Base-by-base conservation (phyloP, 495 filamentous ascomycete genomes). In the Chaetomium tenue region DNA sequence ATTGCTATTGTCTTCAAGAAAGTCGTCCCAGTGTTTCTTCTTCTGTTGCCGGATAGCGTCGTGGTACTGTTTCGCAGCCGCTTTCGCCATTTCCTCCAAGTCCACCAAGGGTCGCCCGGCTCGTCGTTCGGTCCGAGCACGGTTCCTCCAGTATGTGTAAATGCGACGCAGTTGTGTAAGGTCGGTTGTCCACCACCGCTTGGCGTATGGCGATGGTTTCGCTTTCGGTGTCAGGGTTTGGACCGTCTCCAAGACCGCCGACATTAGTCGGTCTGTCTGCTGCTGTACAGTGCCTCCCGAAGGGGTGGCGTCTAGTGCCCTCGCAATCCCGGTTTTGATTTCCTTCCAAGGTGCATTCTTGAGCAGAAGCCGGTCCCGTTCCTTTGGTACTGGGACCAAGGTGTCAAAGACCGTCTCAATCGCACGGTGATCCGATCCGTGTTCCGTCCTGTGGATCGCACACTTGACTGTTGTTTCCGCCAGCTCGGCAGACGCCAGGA, bases 371-470 rank as follows among this genome's bases (percentile, higher is more conserved):
- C 63, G 52, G 52, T 56, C 53, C 2, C 16, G 15, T 20, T 39
- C 7, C 4, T 39, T 39, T 9, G 28, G 53, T 56, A 20, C 8
- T 22, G 18, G n/a, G 2, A 50, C 46, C n/a, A 23, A 2, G 16
- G 8, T 47, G 8, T 50, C 5, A 26, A 58, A 58, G 37, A 44
- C 48, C 37, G 57, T 65, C 48, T 65, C 47, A 33, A 65, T 65
- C 57, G 47, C 48, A n/a, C 57, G 12, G 57, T 65, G 63, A 33
- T 65, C 63, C 6, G 63, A 65, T 23, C 63, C 57, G n/a, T 65
- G 63, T 15, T 65, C 63, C 1, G 22, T 46, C 16, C 30, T 9
- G 40, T 65, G 40, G 48, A 65, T 61, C 25, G 11, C 16, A 50
- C 58, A 61, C 44, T 22, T 63, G 58, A 65, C 26, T 50, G 26